Conservation (phyloP, 257 asterid species). For the Salvia splendens region DNA sequence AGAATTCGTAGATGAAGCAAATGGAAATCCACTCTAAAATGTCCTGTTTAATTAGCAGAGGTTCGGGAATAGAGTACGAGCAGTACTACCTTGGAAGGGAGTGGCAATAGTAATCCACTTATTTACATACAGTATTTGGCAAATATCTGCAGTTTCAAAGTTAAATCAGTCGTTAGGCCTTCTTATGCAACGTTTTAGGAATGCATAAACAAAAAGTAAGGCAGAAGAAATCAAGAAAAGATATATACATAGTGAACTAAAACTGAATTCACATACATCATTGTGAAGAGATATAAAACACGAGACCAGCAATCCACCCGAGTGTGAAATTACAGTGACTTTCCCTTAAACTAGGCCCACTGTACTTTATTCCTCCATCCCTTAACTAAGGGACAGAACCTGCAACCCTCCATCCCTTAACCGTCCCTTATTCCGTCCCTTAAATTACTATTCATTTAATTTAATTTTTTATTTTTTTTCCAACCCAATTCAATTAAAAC, state of each 20-base stretch:
- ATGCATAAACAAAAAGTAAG: constrained; percentile 45
- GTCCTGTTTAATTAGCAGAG: background rate
- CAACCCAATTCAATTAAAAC: no score
- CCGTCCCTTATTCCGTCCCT: no score
- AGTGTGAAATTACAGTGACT: constrained; percentile 86
- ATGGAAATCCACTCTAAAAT: constrained; percentile 1
- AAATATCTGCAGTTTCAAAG: constrained; percentile 55
- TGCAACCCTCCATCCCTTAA: no score
- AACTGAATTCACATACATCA: constrained; percentile 78
- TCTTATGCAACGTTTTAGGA: constrained; percentile 53
- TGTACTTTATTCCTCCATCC: no score
- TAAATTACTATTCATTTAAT: no score
- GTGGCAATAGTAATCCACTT: constrained; percentile 83
- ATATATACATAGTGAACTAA: constrained; percentile 62
- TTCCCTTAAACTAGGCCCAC: no score
- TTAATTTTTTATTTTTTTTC: no score
- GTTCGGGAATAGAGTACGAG: background rate
- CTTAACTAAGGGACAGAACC: no score
- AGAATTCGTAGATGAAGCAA: constrained; percentile 22
- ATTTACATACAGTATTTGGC: constrained; percentile 63
- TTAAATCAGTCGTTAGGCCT: constrained; percentile 32
- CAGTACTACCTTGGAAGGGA: constrained; percentile 71
- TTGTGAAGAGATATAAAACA: constrained; percentile 70
- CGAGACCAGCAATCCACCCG: constrained; percentile 89
- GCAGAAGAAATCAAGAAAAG: constrained; percentile 25